Evolutionary conservation across 495 filamentous ascomycete genomes (phyloP).

Genomic region (Tuber umbilicatum): DNA sequence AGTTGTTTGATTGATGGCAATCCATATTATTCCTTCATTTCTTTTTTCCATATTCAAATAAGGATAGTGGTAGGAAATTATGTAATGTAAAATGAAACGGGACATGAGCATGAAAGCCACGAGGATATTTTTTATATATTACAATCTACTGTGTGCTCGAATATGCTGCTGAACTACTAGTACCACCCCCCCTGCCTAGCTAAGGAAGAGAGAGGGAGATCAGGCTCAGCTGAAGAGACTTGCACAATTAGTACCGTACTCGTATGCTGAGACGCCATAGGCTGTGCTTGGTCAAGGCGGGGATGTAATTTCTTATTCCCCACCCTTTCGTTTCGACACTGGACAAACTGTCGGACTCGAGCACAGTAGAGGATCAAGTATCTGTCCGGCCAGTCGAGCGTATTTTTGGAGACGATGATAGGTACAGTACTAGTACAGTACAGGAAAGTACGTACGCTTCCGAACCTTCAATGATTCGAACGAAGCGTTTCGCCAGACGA

Average conservation of each 20-base stretch:
- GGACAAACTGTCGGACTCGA: not conserved
- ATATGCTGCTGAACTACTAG: not conserved
- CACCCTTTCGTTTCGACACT: not conserved
- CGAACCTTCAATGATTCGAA: too few relatives aligned
- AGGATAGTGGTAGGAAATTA: not conserved
- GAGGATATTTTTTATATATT: not conserved
- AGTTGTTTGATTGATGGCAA: constrained; percentile 1
- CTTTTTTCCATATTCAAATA: not conserved
- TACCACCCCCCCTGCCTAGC: not conserved
- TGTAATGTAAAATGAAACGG: not conserved
- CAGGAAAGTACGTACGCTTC: too few relatives aligned
- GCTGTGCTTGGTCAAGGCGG: not conserved
- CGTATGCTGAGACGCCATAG: not conserved
- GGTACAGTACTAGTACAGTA: too few relatives aligned
- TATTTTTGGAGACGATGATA: not conserved
- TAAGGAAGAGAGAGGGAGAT: not conserved
- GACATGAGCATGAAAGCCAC: not conserved
- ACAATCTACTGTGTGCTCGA: not conserved
- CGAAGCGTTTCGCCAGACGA: too few relatives aligned
- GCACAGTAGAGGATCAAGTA: not conserved
- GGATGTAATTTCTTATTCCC: not conserved
- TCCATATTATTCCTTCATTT: not conserved
- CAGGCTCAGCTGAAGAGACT: constrained; percentile 2
- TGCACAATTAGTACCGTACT: not conserved
- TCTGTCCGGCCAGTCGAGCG: not conserved